Base-by-base conservation (phyloP, 1,139 yeast species). In the Suhomyces choctaworum region DNA sequence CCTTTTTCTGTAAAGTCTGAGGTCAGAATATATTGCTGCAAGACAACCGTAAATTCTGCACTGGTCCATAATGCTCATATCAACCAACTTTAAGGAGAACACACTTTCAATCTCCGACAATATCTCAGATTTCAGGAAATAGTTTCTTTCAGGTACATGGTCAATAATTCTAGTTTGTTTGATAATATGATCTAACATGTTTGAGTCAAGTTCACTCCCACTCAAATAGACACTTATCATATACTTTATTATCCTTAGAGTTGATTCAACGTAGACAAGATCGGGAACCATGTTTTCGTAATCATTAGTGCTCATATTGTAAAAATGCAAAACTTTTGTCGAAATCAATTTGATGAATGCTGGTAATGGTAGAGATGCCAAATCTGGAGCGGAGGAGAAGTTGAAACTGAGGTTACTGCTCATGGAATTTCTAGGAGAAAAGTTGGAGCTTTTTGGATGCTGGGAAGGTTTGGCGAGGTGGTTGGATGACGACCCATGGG, bases 251-350 rank as follows among this genome's bases (percentile, higher is more conserved):
- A 74, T 74, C 37, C 96, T 69, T 25, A 89, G 50, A 4, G 84
- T 66, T 4, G 83, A 71, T 46, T 88, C 96, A 28, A 86, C 80
- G 46, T 80, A 85, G 0, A 89, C 90, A 3, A 84, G 60, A 44
- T 83, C 92, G 0, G 97, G 97, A 0, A 84, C 90, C 47, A 78
- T 77, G 47, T 90, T 95, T 41, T 82, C 89, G 11, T 73, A 68
- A 37, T 78, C 80, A 22, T 66, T 57, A 9, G 79, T 69, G 23
- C 94, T 80, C 26, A 71, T 51, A 26, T 80, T 80, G 56, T 82
- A 88, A 49, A 65, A 79, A 20, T 68, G 66, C 10, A 83, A 55
- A 1, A 76, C 72, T 38, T 78, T 78, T 16, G 66, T 66, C 10
- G 61, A 51, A 12, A 67, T 45, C 14, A 59, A 52, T 31, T 76